Evolutionary conservation across 192 early-diverging fungal species (phyloP), one percentile per base, ranked within the genome.

Genomic region (Coemansia pectinata): DNA sequence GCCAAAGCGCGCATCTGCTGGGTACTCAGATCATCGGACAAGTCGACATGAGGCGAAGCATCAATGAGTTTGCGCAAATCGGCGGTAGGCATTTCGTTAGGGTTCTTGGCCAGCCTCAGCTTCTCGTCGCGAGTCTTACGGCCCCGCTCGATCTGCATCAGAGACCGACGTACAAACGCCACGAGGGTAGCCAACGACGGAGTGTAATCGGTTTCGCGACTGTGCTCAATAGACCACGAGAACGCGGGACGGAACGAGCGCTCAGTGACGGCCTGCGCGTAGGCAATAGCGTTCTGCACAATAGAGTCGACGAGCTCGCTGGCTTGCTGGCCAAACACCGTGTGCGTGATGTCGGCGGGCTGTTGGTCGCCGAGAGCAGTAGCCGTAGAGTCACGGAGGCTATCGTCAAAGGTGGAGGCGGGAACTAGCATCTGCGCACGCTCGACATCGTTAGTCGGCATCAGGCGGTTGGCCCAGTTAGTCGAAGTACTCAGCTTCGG

Each of bases 141-240:
- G 2, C 66, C 69, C 14, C 72, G 72, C 33, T 74, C 67, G 38
- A 83, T 72, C 50, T 66, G 81, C n/a, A 67, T 14, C 42, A 78
- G 44, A 31, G 81, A 75, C 38, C 71, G 66, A 19, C 76, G 81
- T 39, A 71, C 70, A 74, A 78, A 75, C 2, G 69, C 57, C 11
- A 69, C 68, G 15, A 84, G 77, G 33, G 77, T 76, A 4, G 82
- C 77, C 63, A 79, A 58, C 31, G 82, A 84, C n/a, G 82, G 82
- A 31, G 74, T 69, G 47, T 77, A 84, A 55, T 84, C 82, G 11
- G 77, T 70, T 58, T 84, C 77, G 34, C 82, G 82, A 42, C 71
- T 77, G 58, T 84, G 82, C 70, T 79, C 82, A 41, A 84, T 76
- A 3, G 73, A 45, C 73, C 82, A 84, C 15, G 82, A 19, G n/a